Conservation (phyloP, 2,329 filamentous ascomycete genomes). For the Sclerotiophoma versabilis region DNA sequence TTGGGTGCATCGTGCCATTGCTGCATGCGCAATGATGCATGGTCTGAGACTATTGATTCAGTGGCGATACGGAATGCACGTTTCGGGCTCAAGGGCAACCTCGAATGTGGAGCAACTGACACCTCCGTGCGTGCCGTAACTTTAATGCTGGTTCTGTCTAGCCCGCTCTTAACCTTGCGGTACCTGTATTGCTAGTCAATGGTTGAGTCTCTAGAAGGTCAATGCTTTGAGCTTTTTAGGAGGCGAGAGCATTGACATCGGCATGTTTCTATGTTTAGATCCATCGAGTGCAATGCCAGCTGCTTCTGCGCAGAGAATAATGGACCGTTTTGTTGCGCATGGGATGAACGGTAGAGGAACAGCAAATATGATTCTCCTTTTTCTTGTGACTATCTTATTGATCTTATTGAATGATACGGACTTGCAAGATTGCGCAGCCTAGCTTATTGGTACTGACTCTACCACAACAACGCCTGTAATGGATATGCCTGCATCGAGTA, state of each 20-base stretch:
- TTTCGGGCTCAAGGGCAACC: background rate
- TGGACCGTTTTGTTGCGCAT: background rate
- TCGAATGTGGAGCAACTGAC: constrained; percentile 10
- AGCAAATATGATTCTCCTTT: background rate
- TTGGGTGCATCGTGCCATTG: background rate
- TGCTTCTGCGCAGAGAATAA: background rate
- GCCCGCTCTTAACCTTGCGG: background rate
- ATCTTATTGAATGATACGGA: background rate
- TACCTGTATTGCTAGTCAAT: constrained; percentile 2
- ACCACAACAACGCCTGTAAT: background rate
- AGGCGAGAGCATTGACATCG: background rate
- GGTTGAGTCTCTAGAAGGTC: background rate
- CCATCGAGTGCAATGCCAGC: background rate
- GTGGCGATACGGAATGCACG: constrained; percentile 5
- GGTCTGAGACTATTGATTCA: constrained; percentile 15
- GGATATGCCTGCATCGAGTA: background rate
- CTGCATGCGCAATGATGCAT: background rate
- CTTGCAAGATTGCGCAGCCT: background rate
- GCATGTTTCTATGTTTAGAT: background rate
- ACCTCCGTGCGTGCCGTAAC: constrained; percentile 14
- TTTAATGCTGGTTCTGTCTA: background rate
- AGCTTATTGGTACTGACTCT: background rate
- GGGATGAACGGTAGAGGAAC: background rate
- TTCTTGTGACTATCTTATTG: background rate
- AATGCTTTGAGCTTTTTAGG: background rate